Evolutionary conservation across 148 eudicot genomes (phyloP).

Genomic region (Polygonum maritimum): DNA sequence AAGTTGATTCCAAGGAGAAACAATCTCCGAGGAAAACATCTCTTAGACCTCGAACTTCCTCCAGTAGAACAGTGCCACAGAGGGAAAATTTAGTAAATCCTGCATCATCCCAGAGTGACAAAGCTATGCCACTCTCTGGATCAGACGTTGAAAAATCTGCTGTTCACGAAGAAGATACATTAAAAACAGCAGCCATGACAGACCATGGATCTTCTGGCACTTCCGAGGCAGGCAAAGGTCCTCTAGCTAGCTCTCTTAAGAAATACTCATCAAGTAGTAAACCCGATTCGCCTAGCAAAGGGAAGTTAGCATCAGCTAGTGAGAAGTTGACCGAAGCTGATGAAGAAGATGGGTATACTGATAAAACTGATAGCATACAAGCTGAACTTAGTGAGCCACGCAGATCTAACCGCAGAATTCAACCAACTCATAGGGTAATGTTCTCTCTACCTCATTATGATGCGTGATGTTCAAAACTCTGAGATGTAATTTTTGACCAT

Average conservation of each 20-base stretch:
- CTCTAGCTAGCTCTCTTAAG: slow-evolving; percentile 33
- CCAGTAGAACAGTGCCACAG: slow-evolving; percentile 38
- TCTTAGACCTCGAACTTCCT: slow-evolving; percentile 44
- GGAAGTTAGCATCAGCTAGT: slow-evolving; percentile 33
- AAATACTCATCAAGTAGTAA: slow-evolving; percentile 32
- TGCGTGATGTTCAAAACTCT: too few relatives aligned
- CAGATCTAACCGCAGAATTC: slow-evolving; percentile 85
- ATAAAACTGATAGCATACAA: slow-evolving; percentile 18
- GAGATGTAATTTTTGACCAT: too few relatives aligned
- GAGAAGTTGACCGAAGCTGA: slow-evolving; percentile 37
- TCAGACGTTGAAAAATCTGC: slow-evolving; percentile 28
- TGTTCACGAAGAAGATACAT: slow-evolving; percentile 34
- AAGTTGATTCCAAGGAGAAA: slow-evolving; percentile 48
- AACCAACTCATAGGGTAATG: slow-evolving; percentile 92
- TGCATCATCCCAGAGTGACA: slow-evolving; percentile 11
- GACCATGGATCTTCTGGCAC: slow-evolving; percentile 21
- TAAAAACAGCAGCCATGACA: slow-evolving; percentile 18
- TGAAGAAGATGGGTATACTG: slow-evolving; percentile 4
- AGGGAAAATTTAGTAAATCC: slow-evolving; percentile 30
- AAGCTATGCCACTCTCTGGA: slow-evolving; percentile 15
- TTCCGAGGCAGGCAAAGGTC: slow-evolving; percentile 37
- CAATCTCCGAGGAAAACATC: slow-evolving; percentile 37
- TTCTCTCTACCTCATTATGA: neutral
- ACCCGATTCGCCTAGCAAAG: slow-evolving; percentile 43
- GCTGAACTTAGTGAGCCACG: slow-evolving; percentile 62